These are phyloP conservation scores for Clonostachys sp. DNA, from an alignment of 2,329 filamentous ascomycete genomes.

Conservation along the genomic window DNA sequence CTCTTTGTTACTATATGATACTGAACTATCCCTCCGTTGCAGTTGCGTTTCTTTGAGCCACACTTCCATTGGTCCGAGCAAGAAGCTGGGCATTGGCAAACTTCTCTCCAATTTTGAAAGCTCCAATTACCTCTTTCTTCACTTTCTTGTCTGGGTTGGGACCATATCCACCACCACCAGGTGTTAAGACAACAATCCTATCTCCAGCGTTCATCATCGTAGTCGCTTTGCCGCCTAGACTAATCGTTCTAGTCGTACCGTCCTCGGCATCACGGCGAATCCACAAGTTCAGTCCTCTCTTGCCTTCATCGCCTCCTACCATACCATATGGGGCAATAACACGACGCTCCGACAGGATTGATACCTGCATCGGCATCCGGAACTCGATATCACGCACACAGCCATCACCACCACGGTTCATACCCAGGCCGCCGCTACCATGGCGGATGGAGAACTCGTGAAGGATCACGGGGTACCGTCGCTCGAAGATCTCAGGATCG, in stretches of 20 bases:
- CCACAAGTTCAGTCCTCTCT: constrained; percentile 68
- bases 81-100: background rate
- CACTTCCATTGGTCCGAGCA: background rate
- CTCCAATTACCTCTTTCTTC: background rate
- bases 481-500: constrained; percentile 74
- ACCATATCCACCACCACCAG: constrained; percentile 17
- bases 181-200: constrained; percentile 14
- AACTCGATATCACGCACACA: constrained; percentile 79
- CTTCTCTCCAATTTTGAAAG: constrained; percentile 1
- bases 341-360: constrained; percentile 72
- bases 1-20: no score
- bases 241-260: constrained; percentile 22
- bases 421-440: constrained; percentile 49
- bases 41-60: background rate
- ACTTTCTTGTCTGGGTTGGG: background rate
- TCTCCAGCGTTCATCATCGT: constrained; percentile 12
- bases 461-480: constrained; percentile 64
- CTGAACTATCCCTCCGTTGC: background rate
- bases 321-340: constrained; percentile 75
- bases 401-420: constrained; percentile 70
- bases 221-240: constrained; percentile 11
- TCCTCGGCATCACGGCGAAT: constrained; percentile 29
- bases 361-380: constrained; percentile 70
- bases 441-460: constrained; percentile 62
- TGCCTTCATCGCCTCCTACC: constrained; percentile 64